phyloP scores from a whole-genome alignment of 2,329 filamentous ascomycete species.

The Arthrobotrys musiformis region DNA sequence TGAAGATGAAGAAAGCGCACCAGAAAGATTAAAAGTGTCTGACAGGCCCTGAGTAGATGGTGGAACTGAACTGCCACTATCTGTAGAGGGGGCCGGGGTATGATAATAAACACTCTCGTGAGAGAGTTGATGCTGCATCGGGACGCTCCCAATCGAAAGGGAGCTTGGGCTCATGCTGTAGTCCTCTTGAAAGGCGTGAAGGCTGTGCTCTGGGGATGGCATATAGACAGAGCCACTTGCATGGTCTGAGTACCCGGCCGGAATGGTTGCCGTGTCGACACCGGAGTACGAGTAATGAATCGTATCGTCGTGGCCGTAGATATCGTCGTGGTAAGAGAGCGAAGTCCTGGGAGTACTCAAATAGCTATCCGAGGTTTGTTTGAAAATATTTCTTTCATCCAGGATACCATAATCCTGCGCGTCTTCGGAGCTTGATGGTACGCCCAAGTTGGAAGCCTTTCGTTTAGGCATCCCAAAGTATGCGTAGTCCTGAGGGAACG shows the following conservation, averaged over 20 bases:
- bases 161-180: conserved; percentile 36
- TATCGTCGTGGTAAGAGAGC: conserved; percentile 29
- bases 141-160: conserved; percentile 28
- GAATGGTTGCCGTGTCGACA: conserved; percentile 28
- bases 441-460: conserved; percentile 30
- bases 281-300: conserved; percentile 30
- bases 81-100: conserved; percentile 35
- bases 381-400: conserved; percentile 40
- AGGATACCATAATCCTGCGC: conserved; percentile 40
- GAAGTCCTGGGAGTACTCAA: conserved; percentile 46
- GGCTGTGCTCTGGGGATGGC: conserved; percentile 41
- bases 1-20: conserved; percentile 55
- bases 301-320: conserved; percentile 24
- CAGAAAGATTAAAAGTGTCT: conserved; percentile 48
- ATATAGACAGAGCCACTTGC: conserved; percentile 23
- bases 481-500: conserved; percentile 52
- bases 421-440: conserved; percentile 21
- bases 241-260: conserved; percentile 22
- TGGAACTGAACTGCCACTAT: conserved; percentile 25
- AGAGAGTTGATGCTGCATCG: conserved; percentile 49
- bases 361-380: conserved; percentile 14
- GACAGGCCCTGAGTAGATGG: conserved; percentile 21
- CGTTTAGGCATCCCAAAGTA: conserved; percentile 54
- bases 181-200: conserved; percentile 33
- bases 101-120: conserved; percentile 52